These are phyloP conservation scores for Colletotrichum spaethianum DNA, from an alignment of 2,329 filamentous ascomycete species.

Conservation along the genomic window DNA sequence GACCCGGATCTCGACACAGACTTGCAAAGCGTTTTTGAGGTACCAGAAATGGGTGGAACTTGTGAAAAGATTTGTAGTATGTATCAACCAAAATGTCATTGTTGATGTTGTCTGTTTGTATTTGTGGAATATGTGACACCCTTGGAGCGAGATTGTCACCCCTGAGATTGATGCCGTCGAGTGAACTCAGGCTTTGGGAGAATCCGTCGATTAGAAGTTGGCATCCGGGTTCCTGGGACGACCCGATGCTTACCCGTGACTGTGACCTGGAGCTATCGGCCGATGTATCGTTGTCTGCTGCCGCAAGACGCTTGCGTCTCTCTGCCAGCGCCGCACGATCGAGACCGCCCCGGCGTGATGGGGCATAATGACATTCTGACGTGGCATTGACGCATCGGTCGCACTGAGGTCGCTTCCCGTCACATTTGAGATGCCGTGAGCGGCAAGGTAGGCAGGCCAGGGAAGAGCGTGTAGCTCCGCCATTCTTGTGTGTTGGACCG, in stretches of 20 bases:
- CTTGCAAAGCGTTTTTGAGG: constrained; percentile 43
- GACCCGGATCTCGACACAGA: constrained; percentile 21
- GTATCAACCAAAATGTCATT: constrained; percentile 48
- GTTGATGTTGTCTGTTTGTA: constrained; percentile 18
- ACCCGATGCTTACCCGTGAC: constrained; percentile 32
- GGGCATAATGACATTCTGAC: constrained; percentile 64
- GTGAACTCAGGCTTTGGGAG: neutral
- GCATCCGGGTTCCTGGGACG: neutral
- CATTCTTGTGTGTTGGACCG: neutral
- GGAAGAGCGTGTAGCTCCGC: constrained; percentile 46
- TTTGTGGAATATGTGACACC: neutral
- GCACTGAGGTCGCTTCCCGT: constrained; percentile 63
- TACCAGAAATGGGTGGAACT: constrained; percentile 49
- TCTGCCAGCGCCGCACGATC: constrained; percentile 48
- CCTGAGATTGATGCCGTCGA: neutral
- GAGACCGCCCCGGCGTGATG: constrained; percentile 63
- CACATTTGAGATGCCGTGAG: constrained; percentile 66
- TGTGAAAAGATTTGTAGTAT: constrained; percentile 55
- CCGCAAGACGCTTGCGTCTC: constrained; percentile 47
- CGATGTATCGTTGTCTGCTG: neutral
- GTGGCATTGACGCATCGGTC: constrained; percentile 58
- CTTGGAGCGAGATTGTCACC: too few species aligned
- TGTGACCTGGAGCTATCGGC: neutral
- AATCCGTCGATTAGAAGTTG: constrained; percentile 10
- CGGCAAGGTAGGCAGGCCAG: constrained; percentile 67